phyloP scores from a whole-genome alignment of 1,284 basidiomycete genomes.

The Tausonia pullulans region DNA sequence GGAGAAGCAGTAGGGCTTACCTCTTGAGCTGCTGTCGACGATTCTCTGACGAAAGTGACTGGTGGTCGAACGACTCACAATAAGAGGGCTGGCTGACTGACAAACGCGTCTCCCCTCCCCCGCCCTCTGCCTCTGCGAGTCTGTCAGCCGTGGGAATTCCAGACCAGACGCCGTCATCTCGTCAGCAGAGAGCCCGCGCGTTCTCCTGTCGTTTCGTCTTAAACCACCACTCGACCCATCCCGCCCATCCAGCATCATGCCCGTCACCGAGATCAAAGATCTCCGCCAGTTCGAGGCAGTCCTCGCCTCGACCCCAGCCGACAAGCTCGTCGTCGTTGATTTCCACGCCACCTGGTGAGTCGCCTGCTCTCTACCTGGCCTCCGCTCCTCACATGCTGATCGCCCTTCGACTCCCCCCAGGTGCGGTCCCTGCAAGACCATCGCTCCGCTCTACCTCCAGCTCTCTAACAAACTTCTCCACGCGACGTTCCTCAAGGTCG shows the following conservation, averaged over 20 bases:
- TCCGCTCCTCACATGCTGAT: no score
- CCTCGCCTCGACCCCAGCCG: not conserved
- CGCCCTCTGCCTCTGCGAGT: no score
- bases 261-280: conserved; percentile 7
- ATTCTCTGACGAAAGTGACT: no score
- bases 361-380: not conserved
- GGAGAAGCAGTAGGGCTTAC: not conserved
- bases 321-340: conserved; percentile 25
- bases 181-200: no score
- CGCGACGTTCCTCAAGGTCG: conserved; percentile 24
- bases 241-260: not conserved
- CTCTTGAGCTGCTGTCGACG: no score
- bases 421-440: conserved; percentile 26
- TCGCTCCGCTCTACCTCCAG: conserved; percentile 31
- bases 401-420: no score
- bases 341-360: conserved; percentile 29
- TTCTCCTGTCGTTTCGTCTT: not conserved
- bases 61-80: no score
- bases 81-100: no score
- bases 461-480: conserved; percentile 25
- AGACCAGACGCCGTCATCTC: no score
- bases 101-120: no score
- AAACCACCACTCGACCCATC: not conserved
- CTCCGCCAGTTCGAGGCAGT: not conserved
- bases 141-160: no score